Evolutionary conservation across 225 moss, liverwort and hornwort species (phyloP), one percentile per base, ranked within the genome.

Genomic region (Polytrichum formosum): DNA sequence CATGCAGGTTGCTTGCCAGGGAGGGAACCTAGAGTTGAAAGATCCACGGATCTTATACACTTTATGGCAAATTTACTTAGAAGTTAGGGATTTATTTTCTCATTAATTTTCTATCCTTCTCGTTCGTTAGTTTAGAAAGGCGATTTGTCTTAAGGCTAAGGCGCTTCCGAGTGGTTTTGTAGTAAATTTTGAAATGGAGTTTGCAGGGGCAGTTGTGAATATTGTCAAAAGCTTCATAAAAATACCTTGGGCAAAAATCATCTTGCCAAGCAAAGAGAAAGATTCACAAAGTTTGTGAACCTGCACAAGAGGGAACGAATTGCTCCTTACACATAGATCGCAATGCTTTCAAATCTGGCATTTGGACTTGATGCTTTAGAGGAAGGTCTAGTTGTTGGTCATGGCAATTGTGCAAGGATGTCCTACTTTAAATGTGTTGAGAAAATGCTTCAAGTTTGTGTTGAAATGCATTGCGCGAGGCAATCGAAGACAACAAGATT

Each of bases 381-480:
- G 63, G 63, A 28, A 63, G 26, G 6, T 26, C 23, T 31, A 31
- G 31, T 25, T 63, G 18, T 26, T 2, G 8, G 5, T 25, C 9
- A 16, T 10, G 63, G 28, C 26, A 10, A 16, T 16, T 1, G 16
- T 20, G 63, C n/a, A 25, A 63, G 63, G 63, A 25, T 16, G 1
- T 16, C 26, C 19, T 8, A 26, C 16, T 28, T 63, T 8, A 28
- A 19, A 0, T 63, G 26, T 25, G 63, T 26, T 16, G 63, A 63
- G 63, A 63, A 23, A 25, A 25, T 25, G 63, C 63, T 63, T 28
- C 63, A 63, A 63, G 23, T 19, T 63, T 63, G 63, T 63, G 63
- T 26, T 25, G 7, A 63, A 28, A 10, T 63, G 21, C 63, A 63
- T 20, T 25, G 63, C 18, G 17, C 25, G 63, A 28, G 63, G 23